These are phyloP conservation scores for Dionaea muscipula DNA, from an alignment of 179 eudicot species.

Conservation along the genomic window DNA sequence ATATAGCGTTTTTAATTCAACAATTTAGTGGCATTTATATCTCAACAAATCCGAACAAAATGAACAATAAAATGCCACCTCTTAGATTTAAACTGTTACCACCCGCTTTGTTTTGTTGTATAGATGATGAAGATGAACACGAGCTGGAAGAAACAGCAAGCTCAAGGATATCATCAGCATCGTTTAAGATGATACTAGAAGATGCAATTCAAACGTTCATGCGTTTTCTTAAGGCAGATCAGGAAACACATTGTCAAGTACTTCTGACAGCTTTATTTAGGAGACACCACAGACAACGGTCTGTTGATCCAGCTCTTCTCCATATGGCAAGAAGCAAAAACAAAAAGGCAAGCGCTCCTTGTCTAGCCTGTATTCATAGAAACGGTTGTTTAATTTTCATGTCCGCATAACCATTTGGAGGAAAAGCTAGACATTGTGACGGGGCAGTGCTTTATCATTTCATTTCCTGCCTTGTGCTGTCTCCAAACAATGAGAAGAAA, in stretches of 20 bases:
- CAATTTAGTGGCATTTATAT: too few species aligned
- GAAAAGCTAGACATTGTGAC: too few species aligned
- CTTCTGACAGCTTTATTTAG: constrained; percentile 38
- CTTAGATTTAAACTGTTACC: neutral
- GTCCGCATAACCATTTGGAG: too few species aligned
- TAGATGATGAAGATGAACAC: constrained; percentile 49
- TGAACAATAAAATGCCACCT: too few species aligned
- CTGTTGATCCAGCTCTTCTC: constrained; percentile 54
- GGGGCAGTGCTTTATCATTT: too few species aligned
- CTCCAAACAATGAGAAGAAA: too few species aligned
- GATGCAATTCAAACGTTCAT: constrained; percentile 71
- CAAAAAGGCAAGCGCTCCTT: constrained; percentile 34
- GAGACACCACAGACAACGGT: constrained; percentile 16
- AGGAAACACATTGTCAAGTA: constrained; percentile 43
- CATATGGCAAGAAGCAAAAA: constrained; percentile 42
- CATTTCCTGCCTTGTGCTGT: too few species aligned
- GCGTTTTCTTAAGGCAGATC: constrained; percentile 79
- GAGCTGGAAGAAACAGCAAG: constrained; percentile 31
- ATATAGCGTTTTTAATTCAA: too few species aligned
- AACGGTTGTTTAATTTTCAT: too few species aligned
- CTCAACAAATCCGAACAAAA: too few species aligned
- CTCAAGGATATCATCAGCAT: constrained; percentile 58
- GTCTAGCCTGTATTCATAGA: neutral
- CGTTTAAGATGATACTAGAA: constrained; percentile 55
- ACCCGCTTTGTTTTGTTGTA: neutral